Base-by-base conservation (phyloP, 257 asterid species). In the Forsythia suspensa region DNA sequence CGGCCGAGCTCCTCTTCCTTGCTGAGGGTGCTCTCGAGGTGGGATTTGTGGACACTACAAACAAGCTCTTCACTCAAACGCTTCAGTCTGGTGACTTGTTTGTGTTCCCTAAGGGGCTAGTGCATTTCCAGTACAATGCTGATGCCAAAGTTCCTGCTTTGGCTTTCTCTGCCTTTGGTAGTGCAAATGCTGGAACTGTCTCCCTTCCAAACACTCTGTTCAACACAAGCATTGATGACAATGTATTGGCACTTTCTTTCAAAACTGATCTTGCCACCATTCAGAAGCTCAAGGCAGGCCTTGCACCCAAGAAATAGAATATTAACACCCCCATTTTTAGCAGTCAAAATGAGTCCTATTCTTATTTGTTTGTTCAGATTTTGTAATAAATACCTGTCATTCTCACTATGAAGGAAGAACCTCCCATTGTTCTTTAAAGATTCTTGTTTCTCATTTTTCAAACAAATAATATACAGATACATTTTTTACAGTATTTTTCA, bases 201-300 rank as follows among this genome's bases (percentile, higher is more conserved):
- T 59, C 82, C 0, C 24, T 85, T 36, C 86, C 88, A 0, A 3
- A 42, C 4, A 65, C 70, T 6, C 65, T 82, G 73, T 85, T 85
- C 40, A 51, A 46, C 5, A 10, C 81, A 3, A 80, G 77, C 8
- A 76, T 85, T 73, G 84, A 87, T 80, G 88, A 89, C 5, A 55
- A 2, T 38, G 79, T 76, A 10, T 77, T 89, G 85, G 89, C 92
- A 0, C 76, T 87, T 74, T 85, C 88, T 8, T 87, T 89, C 61
- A 89, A 89, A 85, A 87, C 90, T 36, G 88, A 87, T 70, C 85
- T 87, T 73, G 69, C 79, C 20, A 89, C 92, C 9, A 79, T 89
- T 73, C 86, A 89, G 87, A 87, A 83, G 79, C 84, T 89, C 37
- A 89, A 87, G 76, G 87, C 87, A 24, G 89, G 91, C 8, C 67